Base-by-base conservation (phyloP, 345 rosid genomes). In the Rhodamnia argentea region DNA sequence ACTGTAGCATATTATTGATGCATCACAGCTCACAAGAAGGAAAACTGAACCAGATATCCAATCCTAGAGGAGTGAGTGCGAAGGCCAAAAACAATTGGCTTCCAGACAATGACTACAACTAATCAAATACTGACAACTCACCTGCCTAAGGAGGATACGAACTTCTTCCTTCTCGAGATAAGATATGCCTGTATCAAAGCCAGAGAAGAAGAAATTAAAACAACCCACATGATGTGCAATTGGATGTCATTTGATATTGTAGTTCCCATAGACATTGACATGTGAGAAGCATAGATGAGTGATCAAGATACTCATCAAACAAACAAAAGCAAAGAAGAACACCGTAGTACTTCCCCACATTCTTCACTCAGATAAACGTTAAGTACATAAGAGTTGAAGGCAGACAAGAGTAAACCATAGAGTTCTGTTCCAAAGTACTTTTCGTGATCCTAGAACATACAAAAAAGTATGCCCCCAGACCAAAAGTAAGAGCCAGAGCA, bases 131-230 rank as follows among this genome's bases (percentile, higher is more conserved):
- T 5, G 62, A 81, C 44, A 87, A 89, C 87, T 82, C 88, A 97
- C 99, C 99, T 96, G 93, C 81, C 96, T 92, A 87, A 97, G 96
- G 86, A 94, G 96, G 70, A 93, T 84, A 74, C 99, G 98, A 26
- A 97, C 98, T 90, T 97, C 99, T 92, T 95, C 99, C 91, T 97
- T 97, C 96, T 96, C 99, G 24, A 91, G 89, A 91, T 95, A 97
- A 16, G 98, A 92, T 87, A 94, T 87, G 78, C 99, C 99, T 97
- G 87, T 84, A 93, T 56, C 62, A 32, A 70, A 70, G 37, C 24
- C 24, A 70, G 40, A 70, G 23, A 40, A 37, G 12, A 70, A 37
- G 78, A 70, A 64, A 70, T 29, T 47, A 13, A 74, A 51, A 76
- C 50, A 27, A 5, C 42, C 84, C 84, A 83, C 85, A 74, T 53